These are phyloP conservation scores for Wickerhamomyces sp. DNA, from an alignment of 1,139 yeast genomes.

Conservation along the genomic window DNA sequence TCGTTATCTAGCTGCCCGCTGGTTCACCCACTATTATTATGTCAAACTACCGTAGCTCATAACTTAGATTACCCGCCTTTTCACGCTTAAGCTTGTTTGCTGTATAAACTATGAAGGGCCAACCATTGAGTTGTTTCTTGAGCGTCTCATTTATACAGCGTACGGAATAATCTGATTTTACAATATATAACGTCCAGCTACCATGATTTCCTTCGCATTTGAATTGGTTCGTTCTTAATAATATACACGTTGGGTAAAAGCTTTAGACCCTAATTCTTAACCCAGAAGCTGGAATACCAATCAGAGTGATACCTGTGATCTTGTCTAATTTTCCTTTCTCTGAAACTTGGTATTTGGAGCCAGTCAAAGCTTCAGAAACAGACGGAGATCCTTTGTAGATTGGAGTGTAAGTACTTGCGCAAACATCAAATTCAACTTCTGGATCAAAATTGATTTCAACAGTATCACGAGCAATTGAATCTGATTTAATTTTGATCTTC, in stretches of 20 bases:
- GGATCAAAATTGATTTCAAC: constrained; percentile 91
- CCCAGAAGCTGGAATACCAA: constrained; percentile 97
- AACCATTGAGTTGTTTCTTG: too few relatives aligned
- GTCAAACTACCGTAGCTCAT: too few relatives aligned
- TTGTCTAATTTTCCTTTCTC: constrained; percentile 76
- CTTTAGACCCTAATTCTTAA: constrained; percentile 41
- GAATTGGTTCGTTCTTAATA: background rate
- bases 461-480: constrained; percentile 76
- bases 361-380: constrained; percentile 81
- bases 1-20: too few relatives aligned
- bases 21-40: too few relatives aligned
- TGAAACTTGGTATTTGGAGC: constrained; percentile 76
- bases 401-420: constrained; percentile 85
- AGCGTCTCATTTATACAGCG: too few relatives aligned
- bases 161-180: too few relatives aligned
- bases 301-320: constrained; percentile 69
- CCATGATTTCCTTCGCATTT: too few relatives aligned
- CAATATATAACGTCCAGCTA: too few relatives aligned
- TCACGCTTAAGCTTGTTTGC: too few relatives aligned
- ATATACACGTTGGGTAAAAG: background rate
- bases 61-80: too few relatives aligned
- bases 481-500: constrained; percentile 76
- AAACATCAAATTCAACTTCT: constrained; percentile 83
- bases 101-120: too few relatives aligned
- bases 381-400: constrained; percentile 71